Evolutionary conservation across 805 yeast species (phyloP), one percentile per base, ranked within the genome.

Genomic region (Starmerella bacillaris): DNA sequence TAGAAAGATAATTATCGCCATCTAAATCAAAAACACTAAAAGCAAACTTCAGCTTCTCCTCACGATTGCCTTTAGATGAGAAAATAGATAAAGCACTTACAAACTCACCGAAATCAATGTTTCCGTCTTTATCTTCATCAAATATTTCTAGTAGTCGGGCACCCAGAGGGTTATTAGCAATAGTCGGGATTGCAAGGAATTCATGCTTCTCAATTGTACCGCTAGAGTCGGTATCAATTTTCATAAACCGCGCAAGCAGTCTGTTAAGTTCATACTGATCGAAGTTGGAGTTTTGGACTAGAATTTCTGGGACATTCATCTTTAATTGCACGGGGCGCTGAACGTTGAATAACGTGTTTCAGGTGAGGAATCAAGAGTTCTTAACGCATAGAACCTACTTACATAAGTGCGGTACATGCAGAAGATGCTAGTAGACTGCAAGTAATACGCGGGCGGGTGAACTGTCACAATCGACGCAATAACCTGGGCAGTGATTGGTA

Each of bases 21-120:
- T 89, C 99, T 43, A 89, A 82, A 53, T 89, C 99, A 52, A 89
- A 89, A 15, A 89, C 82, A 50, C 74, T 78, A 59, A 89, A 89
- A 8, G 94, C 89, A 61, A 92, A 89, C 51, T 64, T 64, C 39
- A 86, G 64, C 56, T 83, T 86, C 45, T 82, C 95, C 36, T 72
- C 75, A 33, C 72, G 71, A 18, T 74, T 68, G 1, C 92, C 79
- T 49, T 78, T 74, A 3, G 84, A 76, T 35, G 93, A 78, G 51
- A 89, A 89, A 3, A 84, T 83, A 3, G 92, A 77, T 31, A 82
- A 61, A 2, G 86, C 92, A 4, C 75, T 63, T 32, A 92, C 78
- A 56, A 89, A 89, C 57, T 89, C 99, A 52, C 82, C 84, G 57
- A 89, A 89, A 53, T 92, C 98, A 24, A 89, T 80, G 42, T 77